These are phyloP conservation scores for Leishmania guyanensis DNA, from an alignment of 208 protist genomes.

Conservation along the genomic window DNA sequence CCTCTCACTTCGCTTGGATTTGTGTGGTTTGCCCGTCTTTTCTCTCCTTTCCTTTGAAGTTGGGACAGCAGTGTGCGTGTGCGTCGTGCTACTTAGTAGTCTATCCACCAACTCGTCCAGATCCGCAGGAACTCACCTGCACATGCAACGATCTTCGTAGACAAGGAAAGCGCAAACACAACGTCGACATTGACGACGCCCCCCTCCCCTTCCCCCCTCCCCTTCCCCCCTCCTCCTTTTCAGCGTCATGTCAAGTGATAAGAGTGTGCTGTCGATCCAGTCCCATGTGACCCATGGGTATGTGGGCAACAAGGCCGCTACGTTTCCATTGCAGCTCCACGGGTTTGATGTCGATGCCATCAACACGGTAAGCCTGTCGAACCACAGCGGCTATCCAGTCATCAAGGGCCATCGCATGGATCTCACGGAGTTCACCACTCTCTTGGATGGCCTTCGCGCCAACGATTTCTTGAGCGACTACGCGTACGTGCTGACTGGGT, in stretches of 20 bases:
- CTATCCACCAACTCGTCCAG: not conserved
- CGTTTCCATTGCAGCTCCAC: slow-evolving; percentile 94
- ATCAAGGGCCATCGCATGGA: slow-evolving; percentile 90
- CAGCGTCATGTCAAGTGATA: slow-evolving; percentile 32
- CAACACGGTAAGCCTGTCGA: slow-evolving; percentile 95
- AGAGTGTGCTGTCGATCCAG: slow-evolving; percentile 94
- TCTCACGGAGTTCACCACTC: slow-evolving; percentile 67
- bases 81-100: not conserved
- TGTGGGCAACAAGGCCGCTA: slow-evolving; percentile 96
- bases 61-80: not conserved
- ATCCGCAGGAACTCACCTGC: not conserved
- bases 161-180: not conserved
- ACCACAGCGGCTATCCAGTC: slow-evolving; percentile 94
- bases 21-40: not conserved
- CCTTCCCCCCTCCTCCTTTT: not conserved
- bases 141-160: not conserved
- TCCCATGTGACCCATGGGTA: slow-evolving; percentile 96
- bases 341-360: slow-evolving; percentile 95
- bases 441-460: slow-evolving; percentile 85
- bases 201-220: not conserved
- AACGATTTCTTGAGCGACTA: slow-evolving; percentile 89
- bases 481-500: slow-evolving; percentile 93
- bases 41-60: not conserved
- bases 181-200: too few relatives aligned
- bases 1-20: not conserved